These are phyloP conservation scores for Podospora anserina DNA, from an alignment of 495 filamentous ascomycete species.

Conservation along the genomic window DNA sequence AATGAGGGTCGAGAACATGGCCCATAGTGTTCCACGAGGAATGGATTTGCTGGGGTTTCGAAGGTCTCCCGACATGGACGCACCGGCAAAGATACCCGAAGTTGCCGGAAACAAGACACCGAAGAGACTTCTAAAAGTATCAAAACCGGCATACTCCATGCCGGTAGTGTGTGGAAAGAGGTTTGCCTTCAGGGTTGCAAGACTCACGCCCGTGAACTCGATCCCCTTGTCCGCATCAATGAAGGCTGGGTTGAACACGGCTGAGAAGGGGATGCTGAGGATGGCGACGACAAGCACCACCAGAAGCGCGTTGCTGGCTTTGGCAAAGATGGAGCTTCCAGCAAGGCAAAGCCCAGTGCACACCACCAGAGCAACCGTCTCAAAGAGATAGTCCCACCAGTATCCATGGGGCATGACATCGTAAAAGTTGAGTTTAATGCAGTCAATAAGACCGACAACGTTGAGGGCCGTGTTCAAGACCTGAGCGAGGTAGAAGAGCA, in stretches of 20 bases:
- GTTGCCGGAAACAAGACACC: constrained; percentile 86
- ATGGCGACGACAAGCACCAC: constrained; percentile 70
- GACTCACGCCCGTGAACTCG: constrained; percentile 71
- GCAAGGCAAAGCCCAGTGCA: constrained; percentile 78
- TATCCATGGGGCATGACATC: constrained; percentile 63
- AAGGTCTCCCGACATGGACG: constrained; percentile 86
- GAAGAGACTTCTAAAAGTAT: constrained; percentile 80
- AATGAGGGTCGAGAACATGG: constrained; percentile 70
- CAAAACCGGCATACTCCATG: constrained; percentile 52
- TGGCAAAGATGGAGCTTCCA: constrained; percentile 75
- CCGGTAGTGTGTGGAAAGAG: constrained; percentile 55
- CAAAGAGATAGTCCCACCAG: constrained; percentile 79
- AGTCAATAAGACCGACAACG: constrained; percentile 81
- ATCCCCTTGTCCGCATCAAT: constrained; percentile 57
- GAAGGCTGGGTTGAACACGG: constrained; percentile 65
- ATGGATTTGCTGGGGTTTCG: constrained; percentile 81
- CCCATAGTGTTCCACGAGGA: constrained; percentile 74
- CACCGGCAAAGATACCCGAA: constrained; percentile 65
- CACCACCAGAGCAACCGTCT: constrained; percentile 64
- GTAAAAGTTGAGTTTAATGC: constrained; percentile 74
- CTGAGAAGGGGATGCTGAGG: constrained; percentile 77
- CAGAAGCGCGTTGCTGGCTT: constrained; percentile 76
- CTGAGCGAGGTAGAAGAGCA: constrained; percentile 84
- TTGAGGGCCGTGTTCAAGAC: constrained; percentile 88
- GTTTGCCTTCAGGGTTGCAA: constrained; percentile 66